These are phyloP conservation scores for Wakefieldia striispora DNA, from an alignment of 768 basidiomycete genomes.

Conservation along the genomic window DNA sequence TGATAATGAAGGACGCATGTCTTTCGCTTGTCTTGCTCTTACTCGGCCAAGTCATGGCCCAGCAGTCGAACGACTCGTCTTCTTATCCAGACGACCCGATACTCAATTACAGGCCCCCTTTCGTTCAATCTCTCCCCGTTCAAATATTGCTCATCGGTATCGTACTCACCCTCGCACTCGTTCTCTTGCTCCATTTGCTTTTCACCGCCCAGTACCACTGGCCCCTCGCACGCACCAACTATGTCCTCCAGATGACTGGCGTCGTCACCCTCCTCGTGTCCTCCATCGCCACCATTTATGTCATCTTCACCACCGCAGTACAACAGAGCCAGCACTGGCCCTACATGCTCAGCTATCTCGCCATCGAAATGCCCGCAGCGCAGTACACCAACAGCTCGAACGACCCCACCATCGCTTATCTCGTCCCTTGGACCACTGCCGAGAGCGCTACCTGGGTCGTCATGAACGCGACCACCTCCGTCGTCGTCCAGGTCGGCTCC, in stretches of 20 bases:
- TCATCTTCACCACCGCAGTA: conserved; percentile 61
- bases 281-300: conserved; percentile 71
- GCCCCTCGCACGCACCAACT: conserved; percentile 92
- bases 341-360: conserved; percentile 93
- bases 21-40: conserved; percentile 6
- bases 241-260: conserved; percentile 81
- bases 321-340: conserved; percentile 79
- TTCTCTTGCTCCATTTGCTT: conserved; percentile 87
- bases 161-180: conserved; percentile 76
- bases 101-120: conserved; percentile 71
- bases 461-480: conserved; percentile 83
- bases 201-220: conserved; percentile 97
- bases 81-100: conserved; percentile 60
- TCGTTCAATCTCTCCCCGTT: conserved; percentile 85
- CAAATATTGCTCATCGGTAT: conserved; percentile 87
- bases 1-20: not conserved
- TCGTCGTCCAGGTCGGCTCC: conserved; percentile 73
- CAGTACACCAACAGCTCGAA: conserved; percentile 13
- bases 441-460: conserved; percentile 79
- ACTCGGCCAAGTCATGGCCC: conserved; percentile 23
- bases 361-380: conserved; percentile 56
- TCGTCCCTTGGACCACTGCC: conserved; percentile 55
- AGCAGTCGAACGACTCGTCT: not conserved
- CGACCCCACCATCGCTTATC: conserved; percentile 26
- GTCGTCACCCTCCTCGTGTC: conserved; percentile 78